Conservation (phyloP, 192 early-diverging fungal species). For the Entomortierella beljakovae region DNA sequence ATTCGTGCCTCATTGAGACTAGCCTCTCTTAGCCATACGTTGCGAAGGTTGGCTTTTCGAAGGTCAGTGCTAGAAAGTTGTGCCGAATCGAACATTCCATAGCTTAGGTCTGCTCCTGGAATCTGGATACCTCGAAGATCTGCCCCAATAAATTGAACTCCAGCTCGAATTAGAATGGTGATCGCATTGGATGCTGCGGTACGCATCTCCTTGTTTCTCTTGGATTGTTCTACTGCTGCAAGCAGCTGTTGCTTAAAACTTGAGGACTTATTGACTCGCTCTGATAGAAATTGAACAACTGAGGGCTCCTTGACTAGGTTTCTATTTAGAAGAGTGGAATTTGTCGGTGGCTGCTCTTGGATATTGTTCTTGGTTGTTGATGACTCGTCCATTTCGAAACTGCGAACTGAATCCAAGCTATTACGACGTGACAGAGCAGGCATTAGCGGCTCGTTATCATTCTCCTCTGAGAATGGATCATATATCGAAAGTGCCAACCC, state of each 20-base stretch:
- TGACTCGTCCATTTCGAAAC: background rate
- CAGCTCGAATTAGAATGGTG: background rate
- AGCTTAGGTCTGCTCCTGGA: background rate
- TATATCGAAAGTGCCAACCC: background rate
- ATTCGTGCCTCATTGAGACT: conserved; percentile 1
- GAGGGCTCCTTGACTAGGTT: background rate
- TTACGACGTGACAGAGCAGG: background rate
- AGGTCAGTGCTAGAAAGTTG: background rate
- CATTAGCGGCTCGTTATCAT: background rate
- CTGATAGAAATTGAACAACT: no score
- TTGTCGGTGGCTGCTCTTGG: background rate
- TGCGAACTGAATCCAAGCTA: background rate
- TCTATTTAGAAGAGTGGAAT: background rate
- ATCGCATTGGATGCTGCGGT: conserved; percentile 3
- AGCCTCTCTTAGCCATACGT: background rate
- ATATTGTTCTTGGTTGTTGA: background rate
- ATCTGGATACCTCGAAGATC: background rate
- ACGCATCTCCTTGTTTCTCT: background rate
- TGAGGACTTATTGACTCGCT: background rate
- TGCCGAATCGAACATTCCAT: conserved; percentile 1
- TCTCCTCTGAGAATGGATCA: background rate
- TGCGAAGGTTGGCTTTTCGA: background rate
- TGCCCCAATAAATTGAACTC: background rate
- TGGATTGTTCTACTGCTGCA: background rate
- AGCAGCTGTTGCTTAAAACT: background rate